Percentiles rank a stretch among this genome's conserved stretches.
Evolutionary conservation across 208 protist genomes (phyloP).

Genomic region (Vickermania ingenoplastis): DNA sequence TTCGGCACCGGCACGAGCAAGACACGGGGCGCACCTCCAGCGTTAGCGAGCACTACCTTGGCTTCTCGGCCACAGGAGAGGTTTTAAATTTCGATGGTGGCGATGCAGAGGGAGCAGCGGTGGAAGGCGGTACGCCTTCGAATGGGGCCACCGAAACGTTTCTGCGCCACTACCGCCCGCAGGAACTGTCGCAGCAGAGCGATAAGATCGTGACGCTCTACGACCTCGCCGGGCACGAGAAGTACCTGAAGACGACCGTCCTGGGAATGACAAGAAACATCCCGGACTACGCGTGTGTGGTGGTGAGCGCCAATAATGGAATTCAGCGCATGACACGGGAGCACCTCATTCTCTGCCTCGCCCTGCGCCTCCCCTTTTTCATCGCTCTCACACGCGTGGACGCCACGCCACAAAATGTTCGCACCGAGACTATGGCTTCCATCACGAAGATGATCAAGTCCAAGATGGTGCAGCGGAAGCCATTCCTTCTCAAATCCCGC

Average conservation of each 20-base stretch:
- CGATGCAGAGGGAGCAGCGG: constrained; percentile 6
- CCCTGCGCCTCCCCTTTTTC: constrained; percentile 95
- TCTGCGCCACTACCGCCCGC: constrained; percentile 32
- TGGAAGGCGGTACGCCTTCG: constrained; percentile 8
- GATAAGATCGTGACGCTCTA: constrained; percentile 95
- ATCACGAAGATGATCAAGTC: constrained; percentile 92
- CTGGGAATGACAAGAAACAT: constrained; percentile 94
- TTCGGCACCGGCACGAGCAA: constrained; percentile 94
- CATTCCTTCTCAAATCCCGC: constrained; percentile 71
- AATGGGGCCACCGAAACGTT: neutral
- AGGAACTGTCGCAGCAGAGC: constrained; percentile 68
- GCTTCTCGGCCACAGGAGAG: constrained; percentile 89
- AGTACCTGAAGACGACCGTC: constrained; percentile 97
- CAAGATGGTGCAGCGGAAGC: constrained; percentile 89
- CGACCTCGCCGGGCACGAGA: constrained; percentile 96
- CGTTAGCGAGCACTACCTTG: constrained; percentile 93
- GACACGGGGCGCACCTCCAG: constrained; percentile 93
- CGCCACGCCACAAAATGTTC: constrained; percentile 88
- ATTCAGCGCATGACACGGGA: constrained; percentile 95
- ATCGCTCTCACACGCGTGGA: constrained; percentile 96
- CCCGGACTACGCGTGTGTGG: constrained; percentile 93
- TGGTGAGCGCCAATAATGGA: constrained; percentile 89
- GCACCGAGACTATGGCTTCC: constrained; percentile 76
- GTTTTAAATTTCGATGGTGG: constrained; percentile 80
- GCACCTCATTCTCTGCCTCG: constrained; percentile 94